Conservation (phyloP, 1,139 yeast species). For the Suhomyces kunorum region DNA sequence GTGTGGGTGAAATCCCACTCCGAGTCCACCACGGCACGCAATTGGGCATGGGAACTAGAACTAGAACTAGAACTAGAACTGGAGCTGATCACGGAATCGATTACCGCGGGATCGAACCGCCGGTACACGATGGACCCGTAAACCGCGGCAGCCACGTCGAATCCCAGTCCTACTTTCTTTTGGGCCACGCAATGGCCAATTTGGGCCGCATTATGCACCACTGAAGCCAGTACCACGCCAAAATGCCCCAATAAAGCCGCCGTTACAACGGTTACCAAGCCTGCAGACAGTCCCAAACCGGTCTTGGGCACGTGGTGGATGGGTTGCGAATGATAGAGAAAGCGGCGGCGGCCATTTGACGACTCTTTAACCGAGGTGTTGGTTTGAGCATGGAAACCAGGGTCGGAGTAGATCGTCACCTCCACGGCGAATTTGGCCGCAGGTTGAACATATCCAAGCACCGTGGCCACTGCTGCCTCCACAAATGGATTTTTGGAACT, state of each 20-base stretch:
- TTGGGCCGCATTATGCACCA: slow-evolving; percentile 81
- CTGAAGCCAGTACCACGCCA: slow-evolving; percentile 23
- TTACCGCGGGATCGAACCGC: slow-evolving; percentile 62
- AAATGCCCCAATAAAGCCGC: slow-evolving; percentile 63
- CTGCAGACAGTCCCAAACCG: slow-evolving; percentile 96
- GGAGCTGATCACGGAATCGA: slow-evolving; percentile 27
- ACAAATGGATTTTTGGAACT: slow-evolving; percentile 67
- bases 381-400: slow-evolving; percentile 84
- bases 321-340: slow-evolving; percentile 58
- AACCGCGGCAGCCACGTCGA: slow-evolving; percentile 94
- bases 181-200: slow-evolving; percentile 92
- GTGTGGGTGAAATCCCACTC: slow-evolving; percentile 61
- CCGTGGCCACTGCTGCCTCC: slow-evolving; percentile 58
- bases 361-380: slow-evolving; percentile 37
- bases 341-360: slow-evolving; percentile 39
- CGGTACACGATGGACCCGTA: slow-evolving; percentile 84
- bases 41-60: too few species aligned
- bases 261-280: slow-evolving; percentile 78
- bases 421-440: slow-evolving; percentile 31
- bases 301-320: slow-evolving; percentile 85
- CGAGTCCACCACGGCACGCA: slow-evolving; percentile 51
- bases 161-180: slow-evolving; percentile 93
- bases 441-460: slow-evolving; percentile 53
- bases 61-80: slow-evolving; percentile 24
- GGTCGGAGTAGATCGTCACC: slow-evolving; percentile 76